Base-by-base conservation (phyloP, 768 basidiomycete genomes). In the Lentinula sp. region DNA sequence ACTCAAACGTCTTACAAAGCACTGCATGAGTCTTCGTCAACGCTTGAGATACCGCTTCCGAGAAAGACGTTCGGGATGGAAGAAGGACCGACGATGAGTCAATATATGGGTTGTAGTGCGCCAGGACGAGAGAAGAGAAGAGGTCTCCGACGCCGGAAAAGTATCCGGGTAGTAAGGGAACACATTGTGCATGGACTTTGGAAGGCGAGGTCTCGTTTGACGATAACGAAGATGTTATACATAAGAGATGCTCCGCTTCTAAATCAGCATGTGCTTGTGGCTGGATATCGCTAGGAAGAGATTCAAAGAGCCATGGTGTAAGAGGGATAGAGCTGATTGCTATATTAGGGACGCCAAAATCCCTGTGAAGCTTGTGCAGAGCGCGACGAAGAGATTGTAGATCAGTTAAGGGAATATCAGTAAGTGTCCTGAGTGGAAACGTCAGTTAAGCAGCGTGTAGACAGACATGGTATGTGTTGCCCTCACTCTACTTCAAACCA, bases 71-170 rank as follows among this genome's bases (percentile, higher is more conserved):
- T 64, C 59, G 62, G 63, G 63, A 13, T 52, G n/a, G 23, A 23
- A 40, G 7, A n/a, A 28, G 21, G 2, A 48, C 46, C 46, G 66
- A 39, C 28, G 45, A 46, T 5, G 64, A 46, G 37, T 56, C 48
- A 48, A 7, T 18, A 53, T 64, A 62, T 50, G 76, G 71, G 46
- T 78, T 70, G 71, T 86, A 98, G 67, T 95, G 89, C 0, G 86
- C 95, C 4, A 96, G 79, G 31, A 95, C 84, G 59, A 98, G 84
- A 1, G 96, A 91, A 5, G 94, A 94, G 76, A 98, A 98, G 60
- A 98, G 85, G 72, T 99, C 97, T 16, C 97, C 97, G 10, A 97
- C 95, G 28, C 97, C 97, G 18, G 93, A 90, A 71, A 95, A 98
- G 76, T 98, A 97, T 10, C 95, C 95, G 5, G 88, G 83, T 49